Base-by-base conservation (phyloP, 495 filamentous ascomycete genomes). In the Aspergillus kassunensis region DNA sequence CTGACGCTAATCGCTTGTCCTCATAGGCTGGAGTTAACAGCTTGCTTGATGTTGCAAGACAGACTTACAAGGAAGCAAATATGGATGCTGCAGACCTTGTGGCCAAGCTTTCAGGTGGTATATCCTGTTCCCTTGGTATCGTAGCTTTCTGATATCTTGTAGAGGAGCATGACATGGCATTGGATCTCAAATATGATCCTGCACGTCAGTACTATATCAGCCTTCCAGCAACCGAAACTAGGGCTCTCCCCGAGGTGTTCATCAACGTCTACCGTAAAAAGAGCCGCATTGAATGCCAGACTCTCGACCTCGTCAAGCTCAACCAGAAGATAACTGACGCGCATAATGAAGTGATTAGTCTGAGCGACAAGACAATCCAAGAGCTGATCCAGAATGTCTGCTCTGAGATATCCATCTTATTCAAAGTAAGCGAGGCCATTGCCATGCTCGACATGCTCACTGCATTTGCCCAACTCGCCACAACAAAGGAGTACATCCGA, bases 381-480 rank as follows among this genome's bases (percentile, higher is more conserved):
- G 68, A 82, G 34, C 75, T 98, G 7, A 80, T 91, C 19, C 73
- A 80, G 15, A 71, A 83, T 11, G 73, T 95, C 21, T 77, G 87
- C 30, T 67, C 71, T 4, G 80, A 90, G 48, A 80, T 91, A 18
- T 82, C 84, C 1, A 66, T 71, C 3, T 71, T 97, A 0, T 95
- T 91, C 67, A 82, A 80, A 49, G 77, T 90, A 45, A 90, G 88
- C 57, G 91, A 97, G 59, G 84, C 82, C 16, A 85, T 97, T 53
- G 89, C 89, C n/a, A 80, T 90, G 66, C 76, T 98, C 5, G 93
- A 98, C 63, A 95, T 97, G 89, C 71, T 95, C n/a, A 72, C 82
- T 21, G 79, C 88, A 7, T 97, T 96, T 66, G 84, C 84, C 6
- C 84, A 96, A 12, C 64, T 91, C 6, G 85, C 88, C 34, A 89